Base-by-base conservation (phyloP, 441 rosid genomes). In the Corymbia citriodora region DNA sequence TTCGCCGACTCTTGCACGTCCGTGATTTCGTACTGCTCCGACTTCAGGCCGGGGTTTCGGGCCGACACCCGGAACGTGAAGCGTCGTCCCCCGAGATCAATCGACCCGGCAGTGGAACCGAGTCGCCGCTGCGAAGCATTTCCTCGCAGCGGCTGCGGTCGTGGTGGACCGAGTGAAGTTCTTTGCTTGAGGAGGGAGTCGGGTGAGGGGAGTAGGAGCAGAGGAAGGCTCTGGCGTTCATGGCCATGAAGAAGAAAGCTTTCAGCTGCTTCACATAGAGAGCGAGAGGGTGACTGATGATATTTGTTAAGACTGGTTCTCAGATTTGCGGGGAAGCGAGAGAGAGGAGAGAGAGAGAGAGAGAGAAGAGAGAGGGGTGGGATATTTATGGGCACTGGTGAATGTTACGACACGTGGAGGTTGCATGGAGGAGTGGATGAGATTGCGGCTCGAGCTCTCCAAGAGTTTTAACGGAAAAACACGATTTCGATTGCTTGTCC, bases 201-300 rank as follows among this genome's bases (percentile, higher is more conserved):
- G 87, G 93, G 92, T 93, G 87, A 89, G 90, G 93, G 87, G 95
- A 40, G 91, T 91, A 91, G 55, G 96, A 94, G 95, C 90, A 95
- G 79, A 96, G 93, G 63, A 94, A 89, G 90, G 94, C 95, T 91
- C 96, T 93, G 72, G 95, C 93, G 94, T 93, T 95, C 99, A 97
- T 97, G 95, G 96, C 93, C 94, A 81, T 45, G 65, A 53, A 55
- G 88, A 79, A 45, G 88, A 45, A 45, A 45, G 53, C n/a, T 12
- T 8, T 11, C 85, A 45, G 85, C 53, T 79, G 85, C 85, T 79
- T 23, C 53, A 1, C 85, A 13, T 45, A 3, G 65, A 61, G 48
- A 49, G 70, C 17, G n/a, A 11, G 85, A 33, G 53, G 63, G 54
- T 86, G 79, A 87, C 18, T 7, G n/a, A 79, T 23, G 91, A 81